phyloP scores from a whole-genome alignment of 768 basidiomycete genomes.

The Kwoniella sp. region DNA sequence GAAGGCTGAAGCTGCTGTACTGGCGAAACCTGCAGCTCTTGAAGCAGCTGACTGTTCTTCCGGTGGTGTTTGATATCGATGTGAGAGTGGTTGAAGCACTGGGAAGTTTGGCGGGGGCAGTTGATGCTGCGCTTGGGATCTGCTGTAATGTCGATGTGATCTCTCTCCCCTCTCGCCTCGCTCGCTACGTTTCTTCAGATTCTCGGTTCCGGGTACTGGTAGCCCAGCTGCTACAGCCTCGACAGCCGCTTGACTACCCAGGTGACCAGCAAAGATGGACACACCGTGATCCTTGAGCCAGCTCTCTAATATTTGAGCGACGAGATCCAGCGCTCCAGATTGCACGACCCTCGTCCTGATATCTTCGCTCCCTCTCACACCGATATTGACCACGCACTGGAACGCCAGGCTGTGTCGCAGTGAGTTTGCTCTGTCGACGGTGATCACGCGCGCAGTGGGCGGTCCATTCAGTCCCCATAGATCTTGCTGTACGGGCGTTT shows the following conservation, averaged over 20 bases:
- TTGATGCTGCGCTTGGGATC: conserved; percentile 2
- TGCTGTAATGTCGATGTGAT: conserved; percentile 18
- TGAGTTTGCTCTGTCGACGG: conserved; percentile 48
- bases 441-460: conserved; percentile 54
- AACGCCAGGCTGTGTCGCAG: conserved; percentile 77
- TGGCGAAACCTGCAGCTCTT: conserved; percentile 13
- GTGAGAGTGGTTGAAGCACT: background rate
- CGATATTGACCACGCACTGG: conserved; percentile 95
- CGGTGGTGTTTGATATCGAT: background rate
- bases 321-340: conserved; percentile 89
- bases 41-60: conserved; percentile 6
- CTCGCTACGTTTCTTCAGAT: conserved; percentile 12
- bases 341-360: conserved; percentile 91
- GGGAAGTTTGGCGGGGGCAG: background rate
- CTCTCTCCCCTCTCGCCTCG: conserved; percentile 9
- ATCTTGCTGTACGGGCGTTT: conserved; percentile 38
- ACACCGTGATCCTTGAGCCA: conserved; percentile 89
- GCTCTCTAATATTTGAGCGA: conserved; percentile 88
- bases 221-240: conserved; percentile 31
- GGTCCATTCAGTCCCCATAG: conserved; percentile 55
- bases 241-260: conserved; percentile 62
- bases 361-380: conserved; percentile 88
- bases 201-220: conserved; percentile 26
- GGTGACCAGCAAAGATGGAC: conserved; percentile 76
- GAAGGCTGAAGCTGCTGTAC: conserved; percentile 17